These are phyloP conservation scores for Trypanosoma rangeli DNA, from an alignment of 208 protist species.

Conservation along the genomic window DNA sequence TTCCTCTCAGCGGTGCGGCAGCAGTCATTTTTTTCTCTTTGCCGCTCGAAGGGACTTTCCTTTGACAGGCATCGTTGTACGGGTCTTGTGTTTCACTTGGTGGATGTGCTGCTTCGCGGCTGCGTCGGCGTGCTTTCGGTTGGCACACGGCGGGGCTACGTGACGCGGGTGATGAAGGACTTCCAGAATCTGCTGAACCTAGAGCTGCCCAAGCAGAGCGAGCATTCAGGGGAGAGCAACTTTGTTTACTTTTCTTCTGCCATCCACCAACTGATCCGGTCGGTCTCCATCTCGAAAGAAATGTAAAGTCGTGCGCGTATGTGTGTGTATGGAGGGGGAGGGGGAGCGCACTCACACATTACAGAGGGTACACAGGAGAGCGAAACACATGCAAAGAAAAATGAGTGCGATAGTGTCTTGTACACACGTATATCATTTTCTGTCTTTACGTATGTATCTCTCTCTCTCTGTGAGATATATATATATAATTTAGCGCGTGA, in stretches of 20 bases:
- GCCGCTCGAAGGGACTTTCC: constrained; percentile 62
- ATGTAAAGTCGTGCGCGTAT: constrained; percentile 9
- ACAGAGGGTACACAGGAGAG: not conserved
- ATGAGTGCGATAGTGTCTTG: too few relatives aligned
- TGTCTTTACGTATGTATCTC: too few relatives aligned
- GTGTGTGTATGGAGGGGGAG: not conserved
- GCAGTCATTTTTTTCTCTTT: constrained; percentile 81
- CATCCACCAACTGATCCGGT: constrained; percentile 67
- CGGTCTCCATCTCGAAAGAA: constrained; percentile 22
- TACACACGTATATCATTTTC: too few relatives aligned
- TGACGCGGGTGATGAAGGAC: constrained; percentile 53
- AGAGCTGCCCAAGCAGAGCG: constrained; percentile 83
- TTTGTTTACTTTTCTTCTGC: constrained; percentile 84
- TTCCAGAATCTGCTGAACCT: constrained; percentile 84
- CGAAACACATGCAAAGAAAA: not conserved
- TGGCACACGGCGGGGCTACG: constrained; percentile 34
- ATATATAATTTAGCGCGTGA: too few relatives aligned
- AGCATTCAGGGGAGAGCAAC: constrained; percentile 86
- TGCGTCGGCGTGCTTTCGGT: constrained; percentile 85
- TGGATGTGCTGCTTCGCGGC: constrained; percentile 76
- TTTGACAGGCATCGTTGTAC: constrained; percentile 54
- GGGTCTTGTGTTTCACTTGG: constrained; percentile 86
- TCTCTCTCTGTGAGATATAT: too few relatives aligned
- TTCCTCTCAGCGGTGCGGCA: constrained; percentile 83
- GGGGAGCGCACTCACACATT: not conserved